Base-by-base conservation (phyloP, 306 rosid species). In the Sindora glabra region DNA sequence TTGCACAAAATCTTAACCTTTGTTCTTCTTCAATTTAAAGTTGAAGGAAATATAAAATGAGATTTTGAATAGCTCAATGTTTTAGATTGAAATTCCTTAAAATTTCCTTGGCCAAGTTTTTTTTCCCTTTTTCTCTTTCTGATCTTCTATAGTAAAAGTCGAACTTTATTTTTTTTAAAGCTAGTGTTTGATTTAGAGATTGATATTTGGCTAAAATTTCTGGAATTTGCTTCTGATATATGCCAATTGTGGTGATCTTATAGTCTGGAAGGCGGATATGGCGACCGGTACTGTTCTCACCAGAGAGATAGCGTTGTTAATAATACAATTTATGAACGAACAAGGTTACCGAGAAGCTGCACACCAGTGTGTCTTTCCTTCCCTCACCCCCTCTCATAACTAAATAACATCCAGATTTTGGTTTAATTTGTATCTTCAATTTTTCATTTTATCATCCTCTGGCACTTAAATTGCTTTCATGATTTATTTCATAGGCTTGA, bases 401-500 rank as follows among this genome's bases (percentile, higher is more conserved):
- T 12, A 29, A 17, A 22, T 37, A 39, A 64, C 49, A 19, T 17
- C 22, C 10, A 14, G 27, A 53, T 18, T 32, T 11, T 21, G 33
- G 32, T 33, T 56, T 15, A 8, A 13, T n/a, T n/a, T n/a, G 11
- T 18, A 42, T 24, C 22, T 48, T 50, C 4, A 10, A 19, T 30
- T 32, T 9, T 22, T 41, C 27, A 51, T 16, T 50, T 4, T 32
- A n/a, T n/a, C n/a, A n/a, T 29, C 34, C 59, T 21, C 19, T 47
- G 46, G 47, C 10, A 30, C 10, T 40, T 11, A 6, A 0, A 19
- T 38, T 26, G 26, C 45, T 50, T 47, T 25, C 22, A 51, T 45
- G 15, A 14, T 25, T 55, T 65, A 5, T 33, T 38, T 66, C 23
- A 41, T 62, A 84, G 87, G 65, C 73, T 84, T 42, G 76, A 68